Percentiles rank a stretch among this genome's conserved stretches.
Conservation (phyloP, 441 rosid genomes). For the Pelargonium exstipulatum region DNA sequence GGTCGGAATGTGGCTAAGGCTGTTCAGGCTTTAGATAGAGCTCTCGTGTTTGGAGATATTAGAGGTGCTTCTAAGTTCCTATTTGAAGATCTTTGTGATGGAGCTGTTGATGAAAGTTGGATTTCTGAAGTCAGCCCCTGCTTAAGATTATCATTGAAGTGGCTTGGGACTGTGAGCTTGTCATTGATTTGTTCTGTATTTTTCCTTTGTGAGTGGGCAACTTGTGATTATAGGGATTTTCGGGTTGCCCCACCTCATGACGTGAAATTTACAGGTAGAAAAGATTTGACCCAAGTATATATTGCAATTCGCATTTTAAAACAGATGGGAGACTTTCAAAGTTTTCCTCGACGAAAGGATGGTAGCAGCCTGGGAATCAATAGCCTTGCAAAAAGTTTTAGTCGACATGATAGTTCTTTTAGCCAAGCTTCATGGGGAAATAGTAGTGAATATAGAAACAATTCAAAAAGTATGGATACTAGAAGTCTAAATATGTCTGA, state of each 20-base stretch:
- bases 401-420: slow-evolving; percentile 29
- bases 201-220: slow-evolving; percentile 98
- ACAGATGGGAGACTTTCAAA: slow-evolving; percentile 57
- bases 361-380: slow-evolving; percentile 35
- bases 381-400: slow-evolving; percentile 31
- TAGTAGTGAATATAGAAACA: slow-evolving; percentile 30
- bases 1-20: slow-evolving; percentile 74
- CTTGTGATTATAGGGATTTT: slow-evolving; percentile 88
- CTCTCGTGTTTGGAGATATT: slow-evolving; percentile 73
- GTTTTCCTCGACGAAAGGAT: slow-evolving; percentile 33
- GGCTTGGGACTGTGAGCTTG: slow-evolving; percentile 65
- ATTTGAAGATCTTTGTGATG: slow-evolving; percentile 75
- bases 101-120: slow-evolving; percentile 78
- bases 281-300: slow-evolving; percentile 77
- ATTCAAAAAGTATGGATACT: slow-evolving; percentile 20
- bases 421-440: slow-evolving; percentile 34
- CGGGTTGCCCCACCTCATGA: slow-evolving; percentile 56
- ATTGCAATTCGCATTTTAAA: slow-evolving; percentile 75
- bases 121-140: slow-evolving; percentile 77
- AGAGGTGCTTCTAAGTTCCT: slow-evolving; percentile 61
- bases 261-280: slow-evolving; percentile 73
- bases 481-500: slow-evolving; percentile 32
- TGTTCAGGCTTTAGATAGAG: slow-evolving; percentile 83
- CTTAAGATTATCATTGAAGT: slow-evolving; percentile 78
- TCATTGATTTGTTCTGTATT: slow-evolving; percentile 74